Evolutionary conservation across 371 early-diverging fungal species (phyloP).

Genomic region (Mucor indicus): DNA sequence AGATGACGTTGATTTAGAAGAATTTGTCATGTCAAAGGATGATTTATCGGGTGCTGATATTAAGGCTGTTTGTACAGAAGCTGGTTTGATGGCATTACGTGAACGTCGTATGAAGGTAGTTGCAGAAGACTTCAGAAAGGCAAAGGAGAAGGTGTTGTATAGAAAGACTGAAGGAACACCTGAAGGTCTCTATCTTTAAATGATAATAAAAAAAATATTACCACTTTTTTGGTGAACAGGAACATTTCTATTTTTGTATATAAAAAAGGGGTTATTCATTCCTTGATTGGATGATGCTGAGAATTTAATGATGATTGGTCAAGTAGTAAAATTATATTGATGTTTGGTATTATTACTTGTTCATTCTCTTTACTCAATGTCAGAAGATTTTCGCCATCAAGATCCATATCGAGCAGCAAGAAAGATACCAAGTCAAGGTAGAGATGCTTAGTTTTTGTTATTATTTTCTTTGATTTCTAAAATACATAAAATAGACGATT

Average conservation of each 20-base stretch:
- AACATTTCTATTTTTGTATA: no score
- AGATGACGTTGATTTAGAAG: no score
- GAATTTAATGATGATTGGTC: no score
- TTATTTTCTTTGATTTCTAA: background rate
- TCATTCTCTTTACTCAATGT: no score
- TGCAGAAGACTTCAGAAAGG: constrained; percentile 98
- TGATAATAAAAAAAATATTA: no score
- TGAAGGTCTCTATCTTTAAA: constrained; percentile 90
- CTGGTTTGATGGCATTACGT: constrained; percentile 93
- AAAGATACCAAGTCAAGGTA: constrained; percentile 35
- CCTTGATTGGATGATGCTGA: no score
- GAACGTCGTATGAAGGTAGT: constrained; percentile 99
- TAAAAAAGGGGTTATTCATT: no score
- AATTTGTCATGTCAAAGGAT: constrained; percentile 78
- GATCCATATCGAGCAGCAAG: constrained; percentile 38
- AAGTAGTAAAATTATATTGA: no score
- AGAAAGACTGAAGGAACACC: constrained; percentile 98
- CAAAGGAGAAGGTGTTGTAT: constrained; percentile 99
- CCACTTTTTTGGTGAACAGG: no score
- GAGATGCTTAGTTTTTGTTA: background rate
- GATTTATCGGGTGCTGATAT: constrained; percentile 97
- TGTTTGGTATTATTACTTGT: no score
- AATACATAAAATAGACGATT: no score
- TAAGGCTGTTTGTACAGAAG: constrained; percentile 95
- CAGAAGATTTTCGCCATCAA: constrained; percentile 2